Evolutionary conservation across 192 early-diverging fungal species (phyloP).

Genomic region (Coemansia sp.): DNA sequence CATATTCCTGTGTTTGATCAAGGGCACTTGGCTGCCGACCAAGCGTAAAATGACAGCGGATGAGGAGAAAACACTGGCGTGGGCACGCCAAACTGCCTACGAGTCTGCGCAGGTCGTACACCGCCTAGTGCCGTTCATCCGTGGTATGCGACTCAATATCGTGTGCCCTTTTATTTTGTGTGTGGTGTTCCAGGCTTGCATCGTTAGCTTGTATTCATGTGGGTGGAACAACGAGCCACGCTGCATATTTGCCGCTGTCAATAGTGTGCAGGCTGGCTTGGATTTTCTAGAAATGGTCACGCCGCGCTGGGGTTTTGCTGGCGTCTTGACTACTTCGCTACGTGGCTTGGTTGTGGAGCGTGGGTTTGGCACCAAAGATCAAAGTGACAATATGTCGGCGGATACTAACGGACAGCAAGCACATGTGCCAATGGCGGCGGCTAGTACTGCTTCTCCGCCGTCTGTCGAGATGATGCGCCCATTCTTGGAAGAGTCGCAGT

Average conservation of each 20-base stretch:
- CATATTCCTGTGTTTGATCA: constrained; percentile 47
- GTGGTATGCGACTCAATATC: constrained; percentile 35
- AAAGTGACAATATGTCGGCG: background rate
- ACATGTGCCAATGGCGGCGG: background rate
- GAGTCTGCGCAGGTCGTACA: constrained; percentile 41
- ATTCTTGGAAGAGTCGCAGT: constrained; percentile 31
- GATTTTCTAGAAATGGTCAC: constrained; percentile 42
- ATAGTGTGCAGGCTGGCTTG: constrained; percentile 33
- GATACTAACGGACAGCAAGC: background rate
- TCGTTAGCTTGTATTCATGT: constrained; percentile 44
- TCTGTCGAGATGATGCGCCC: constrained; percentile 26
- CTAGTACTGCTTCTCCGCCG: background rate
- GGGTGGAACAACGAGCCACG: constrained; percentile 29
- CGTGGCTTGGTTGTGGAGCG: constrained; percentile 46
- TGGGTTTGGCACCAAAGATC: constrained; percentile 30
- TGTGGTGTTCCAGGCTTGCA: constrained; percentile 51
- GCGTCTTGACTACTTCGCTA: constrained; percentile 40
- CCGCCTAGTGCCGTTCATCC: constrained; percentile 43
- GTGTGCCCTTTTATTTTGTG: constrained; percentile 41
- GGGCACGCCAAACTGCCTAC: constrained; percentile 33
- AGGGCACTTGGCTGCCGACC: constrained; percentile 48
- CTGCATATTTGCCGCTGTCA: constrained; percentile 24
- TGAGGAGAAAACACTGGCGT: constrained; percentile 28
- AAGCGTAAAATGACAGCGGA: constrained; percentile 28
- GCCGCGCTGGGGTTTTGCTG: constrained; percentile 47